Evolutionary conservation across 164 flowering plant species (phyloP).

Genomic region (Macadamia integrifolia): DNA sequence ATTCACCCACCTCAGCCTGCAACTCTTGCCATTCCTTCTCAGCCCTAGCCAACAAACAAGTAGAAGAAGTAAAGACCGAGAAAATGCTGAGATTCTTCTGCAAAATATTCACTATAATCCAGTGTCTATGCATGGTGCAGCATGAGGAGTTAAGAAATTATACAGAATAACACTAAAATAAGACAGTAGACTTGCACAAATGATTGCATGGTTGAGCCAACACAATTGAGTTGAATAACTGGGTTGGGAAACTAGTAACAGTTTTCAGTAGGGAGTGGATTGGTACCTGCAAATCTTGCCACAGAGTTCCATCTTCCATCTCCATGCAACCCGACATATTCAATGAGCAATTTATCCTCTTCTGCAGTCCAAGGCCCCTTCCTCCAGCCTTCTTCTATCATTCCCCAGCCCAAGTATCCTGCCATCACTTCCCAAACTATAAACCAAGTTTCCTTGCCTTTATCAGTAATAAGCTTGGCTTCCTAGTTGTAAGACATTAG

Average conservation of each 20-base stretch:
- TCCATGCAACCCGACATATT: slow-evolving; percentile 74
- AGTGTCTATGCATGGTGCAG: not conserved
- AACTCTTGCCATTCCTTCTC: slow-evolving; percentile 91
- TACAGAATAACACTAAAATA: not conserved
- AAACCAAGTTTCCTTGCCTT: slow-evolving; percentile 1
- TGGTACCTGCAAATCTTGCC: slow-evolving; percentile 60
- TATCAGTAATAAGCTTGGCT: slow-evolving; percentile 16
- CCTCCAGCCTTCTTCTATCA: slow-evolving; percentile 59
- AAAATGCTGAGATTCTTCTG: not conserved
- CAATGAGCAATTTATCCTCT: slow-evolving; percentile 76
- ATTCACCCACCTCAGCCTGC: slow-evolving; percentile 94
- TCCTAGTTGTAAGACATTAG: slow-evolving; percentile 33
- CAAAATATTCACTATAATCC: not conserved
- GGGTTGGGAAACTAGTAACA: too few species aligned
- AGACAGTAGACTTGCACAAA: not conserved
- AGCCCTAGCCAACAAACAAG: slow-evolving; percentile 38
- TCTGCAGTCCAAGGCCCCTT: slow-evolving; percentile 97
- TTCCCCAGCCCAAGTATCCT: slow-evolving; percentile 50
- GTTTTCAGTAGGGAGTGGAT: not conserved
- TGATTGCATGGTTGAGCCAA: not conserved
- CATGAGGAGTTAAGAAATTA: not conserved
- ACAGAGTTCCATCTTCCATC: slow-evolving; percentile 95
- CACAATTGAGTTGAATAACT: not conserved
- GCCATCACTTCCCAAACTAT: slow-evolving; percentile 38
- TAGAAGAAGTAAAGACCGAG: not conserved